Conservation (phyloP, 2,329 filamentous ascomycete genomes). For the Pseudofabraea citricarpa region DNA sequence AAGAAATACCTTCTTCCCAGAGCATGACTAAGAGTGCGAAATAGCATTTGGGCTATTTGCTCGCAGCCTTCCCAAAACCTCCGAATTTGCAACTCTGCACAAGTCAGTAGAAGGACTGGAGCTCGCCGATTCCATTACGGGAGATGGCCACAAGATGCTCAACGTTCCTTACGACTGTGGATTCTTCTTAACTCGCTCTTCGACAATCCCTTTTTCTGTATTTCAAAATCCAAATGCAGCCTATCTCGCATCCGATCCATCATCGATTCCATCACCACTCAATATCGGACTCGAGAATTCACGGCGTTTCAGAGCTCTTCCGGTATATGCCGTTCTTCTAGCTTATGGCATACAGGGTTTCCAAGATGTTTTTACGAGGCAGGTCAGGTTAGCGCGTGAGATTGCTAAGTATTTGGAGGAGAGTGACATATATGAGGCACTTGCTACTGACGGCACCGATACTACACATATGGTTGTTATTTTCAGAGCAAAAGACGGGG, state of each 20-base stretch:
- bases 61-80: conserved; percentile 52
- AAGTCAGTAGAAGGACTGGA: conserved; percentile 60
- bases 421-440: conserved; percentile 59
- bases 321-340: conserved; percentile 75
- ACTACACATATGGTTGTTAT: conserved; percentile 60
- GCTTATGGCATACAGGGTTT: conserved; percentile 71
- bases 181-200: conserved; percentile 74
- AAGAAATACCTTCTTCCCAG: background rate
- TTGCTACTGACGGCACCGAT: conserved; percentile 49
- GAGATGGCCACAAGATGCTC: conserved; percentile 86
- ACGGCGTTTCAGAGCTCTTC: conserved; percentile 83
- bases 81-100: conserved; percentile 51
- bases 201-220: conserved; percentile 52
- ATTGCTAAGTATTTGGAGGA: conserved; percentile 60
- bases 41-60: conserved; percentile 80
- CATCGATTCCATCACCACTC: conserved; percentile 67
- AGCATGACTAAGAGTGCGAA: conserved; percentile 1
- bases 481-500: conserved; percentile 65
- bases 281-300: conserved; percentile 91
- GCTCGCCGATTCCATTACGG: conserved; percentile 80
- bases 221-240: conserved; percentile 84
- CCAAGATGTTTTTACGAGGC: conserved; percentile 62
- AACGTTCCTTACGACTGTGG: conserved; percentile 95
- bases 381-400: conserved; percentile 65
- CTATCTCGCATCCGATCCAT: conserved; percentile 55